These are phyloP conservation scores for Aspergillus nanangensis DNA, from an alignment of 495 filamentous ascomycete genomes.

Conservation along the genomic window DNA sequence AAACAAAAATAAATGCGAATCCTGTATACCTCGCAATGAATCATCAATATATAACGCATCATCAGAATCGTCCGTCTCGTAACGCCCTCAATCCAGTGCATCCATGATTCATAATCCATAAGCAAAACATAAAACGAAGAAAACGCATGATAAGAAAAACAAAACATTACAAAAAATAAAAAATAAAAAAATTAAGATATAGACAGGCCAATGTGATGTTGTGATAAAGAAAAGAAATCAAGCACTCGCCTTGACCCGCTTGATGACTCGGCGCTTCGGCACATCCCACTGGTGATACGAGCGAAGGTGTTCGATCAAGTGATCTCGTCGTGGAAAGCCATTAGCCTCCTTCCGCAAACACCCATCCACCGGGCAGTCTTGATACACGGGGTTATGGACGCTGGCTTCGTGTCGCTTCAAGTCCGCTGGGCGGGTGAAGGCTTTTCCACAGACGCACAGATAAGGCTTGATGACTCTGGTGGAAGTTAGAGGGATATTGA, in stretches of 20 bases:
- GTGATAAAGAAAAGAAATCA: neutral
- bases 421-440: slow-evolving; percentile 50
- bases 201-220: neutral
- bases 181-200: slow-evolving; percentile 1
- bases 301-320: slow-evolving; percentile 81
- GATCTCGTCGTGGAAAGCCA: slow-evolving; percentile 83
- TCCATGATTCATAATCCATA: no score
- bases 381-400: slow-evolving; percentile 54
- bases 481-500: neutral
- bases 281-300: slow-evolving; percentile 63
- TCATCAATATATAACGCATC: neutral
- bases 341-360: slow-evolving; percentile 75
- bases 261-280: slow-evolving; percentile 38
- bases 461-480: slow-evolving; percentile 36
- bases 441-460: slow-evolving; percentile 39
- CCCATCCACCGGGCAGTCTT: slow-evolving; percentile 71
- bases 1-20: neutral
- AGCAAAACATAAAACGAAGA: no score
- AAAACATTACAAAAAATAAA: no score
- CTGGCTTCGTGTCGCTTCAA: slow-evolving; percentile 50
- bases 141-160: no score
- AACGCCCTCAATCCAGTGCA: no score
- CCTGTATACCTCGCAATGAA: neutral
- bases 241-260: slow-evolving; percentile 24
- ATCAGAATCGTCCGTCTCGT: no score